Base-by-base conservation (phyloP, 495 filamentous ascomycete genomes). In the Echria macrotheca region DNA sequence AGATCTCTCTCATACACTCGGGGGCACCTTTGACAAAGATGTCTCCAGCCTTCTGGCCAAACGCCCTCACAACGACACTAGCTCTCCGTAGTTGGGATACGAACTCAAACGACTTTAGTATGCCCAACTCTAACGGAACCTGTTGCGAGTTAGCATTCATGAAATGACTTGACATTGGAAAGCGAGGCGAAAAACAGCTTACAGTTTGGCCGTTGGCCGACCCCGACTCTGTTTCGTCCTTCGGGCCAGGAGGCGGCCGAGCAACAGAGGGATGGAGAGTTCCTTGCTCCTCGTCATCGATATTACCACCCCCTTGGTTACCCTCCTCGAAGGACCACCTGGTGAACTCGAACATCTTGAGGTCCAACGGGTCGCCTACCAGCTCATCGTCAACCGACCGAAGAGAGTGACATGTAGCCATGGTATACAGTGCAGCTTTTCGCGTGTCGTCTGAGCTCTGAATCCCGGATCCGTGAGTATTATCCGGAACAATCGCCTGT, bases 331-430 rank as follows among this genome's bases (percentile, higher is more conserved):
- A 99, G 1, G 81, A 78, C 94, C 94, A 99, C 5, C 80, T 79
- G 1, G 94, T 99, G 57, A 96, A 99, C 57, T 95, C 83, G 61
- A 99, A 99, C 94, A 99, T 99, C 61, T 97, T 97, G 37, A 96
- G 70, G 65, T 99, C 94, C 11, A 99, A 75, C 24, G 94, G 94
- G 66, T 99, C 94, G 5, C 94, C 94, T 17, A 99, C 70, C 12
- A 96, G 73, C 56, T 96, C 89, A 35, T 78, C 83, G 52, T 99
- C 91, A 12, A 97, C 82, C 28, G 83, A 77, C 23, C 89, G 80
- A 12, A 99, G 73, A 2, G 91, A 94, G 61, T 99, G 94, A 49
- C 94, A 99, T 7, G 93, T 99, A 22, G 93, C 88, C 94, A 99
- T 99, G 0, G 89, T 90, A 57, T 94, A 87, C 14, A 96, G 70